Evolutionary conservation across 2,329 filamentous ascomycete species (phyloP).

Genomic region (Neonectria neomacrospora): DNA sequence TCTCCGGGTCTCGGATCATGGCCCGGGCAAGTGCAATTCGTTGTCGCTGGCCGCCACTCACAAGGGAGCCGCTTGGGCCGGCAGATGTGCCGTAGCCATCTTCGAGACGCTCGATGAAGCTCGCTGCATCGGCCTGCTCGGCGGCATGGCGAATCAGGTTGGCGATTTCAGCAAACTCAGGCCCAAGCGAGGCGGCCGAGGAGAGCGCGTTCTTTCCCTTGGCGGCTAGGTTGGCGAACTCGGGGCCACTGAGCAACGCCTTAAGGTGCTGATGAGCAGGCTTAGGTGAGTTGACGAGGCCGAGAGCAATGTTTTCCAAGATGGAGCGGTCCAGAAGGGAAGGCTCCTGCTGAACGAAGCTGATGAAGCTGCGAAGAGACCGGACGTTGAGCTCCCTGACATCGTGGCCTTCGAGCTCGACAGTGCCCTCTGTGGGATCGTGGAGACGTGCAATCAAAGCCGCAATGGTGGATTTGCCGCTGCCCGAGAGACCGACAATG

Average conservation of each 20-base stretch:
- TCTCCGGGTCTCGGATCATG: slow-evolving; percentile 64
- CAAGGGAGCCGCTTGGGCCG: slow-evolving; percentile 63
- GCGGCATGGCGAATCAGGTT: slow-evolving; percentile 62
- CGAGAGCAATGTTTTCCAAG: slow-evolving; percentile 63
- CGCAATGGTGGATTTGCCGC: slow-evolving; percentile 66
- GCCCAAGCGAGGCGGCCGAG: slow-evolving; percentile 56
- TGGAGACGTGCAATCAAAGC: slow-evolving; percentile 67
- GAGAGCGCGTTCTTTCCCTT: slow-evolving; percentile 59
- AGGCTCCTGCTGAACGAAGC: slow-evolving; percentile 58
- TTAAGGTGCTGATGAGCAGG: slow-evolving; percentile 55
- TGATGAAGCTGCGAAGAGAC: slow-evolving; percentile 53
- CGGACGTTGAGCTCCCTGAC: slow-evolving; percentile 60
- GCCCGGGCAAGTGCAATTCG: slow-evolving; percentile 67
- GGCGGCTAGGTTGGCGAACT: slow-evolving; percentile 61
- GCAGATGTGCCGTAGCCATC: slow-evolving; percentile 64
- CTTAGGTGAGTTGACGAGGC: slow-evolving; percentile 47
- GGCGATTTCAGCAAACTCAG: slow-evolving; percentile 58
- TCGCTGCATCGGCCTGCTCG: slow-evolving; percentile 66
- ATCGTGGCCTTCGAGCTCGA: slow-evolving; percentile 59
- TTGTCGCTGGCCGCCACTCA: slow-evolving; percentile 70
- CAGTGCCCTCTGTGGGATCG: slow-evolving; percentile 59
- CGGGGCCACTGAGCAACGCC: slow-evolving; percentile 57
- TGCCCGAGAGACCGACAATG: slow-evolving; percentile 67
- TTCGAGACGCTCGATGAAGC: slow-evolving; percentile 65
- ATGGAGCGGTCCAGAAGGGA: slow-evolving; percentile 57